These are phyloP conservation scores for Epichloe sp. DNA, from an alignment of 2,329 filamentous ascomycete genomes.

Conservation along the genomic window DNA sequence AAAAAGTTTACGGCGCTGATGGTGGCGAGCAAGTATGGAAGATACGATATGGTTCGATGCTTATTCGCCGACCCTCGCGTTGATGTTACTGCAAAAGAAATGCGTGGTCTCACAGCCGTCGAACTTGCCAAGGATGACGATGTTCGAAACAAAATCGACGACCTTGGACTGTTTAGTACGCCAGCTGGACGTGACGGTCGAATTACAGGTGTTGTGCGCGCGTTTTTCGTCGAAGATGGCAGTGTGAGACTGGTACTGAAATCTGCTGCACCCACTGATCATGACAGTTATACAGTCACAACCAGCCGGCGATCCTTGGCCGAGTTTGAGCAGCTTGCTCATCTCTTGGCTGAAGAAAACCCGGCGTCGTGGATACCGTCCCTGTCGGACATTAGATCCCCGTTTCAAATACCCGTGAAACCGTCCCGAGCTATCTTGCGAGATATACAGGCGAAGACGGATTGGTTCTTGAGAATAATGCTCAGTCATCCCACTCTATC, in stretches of 20 bases:
- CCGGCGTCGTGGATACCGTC: slow-evolving; percentile 90
- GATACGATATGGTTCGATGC: slow-evolving; percentile 81
- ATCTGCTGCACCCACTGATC: slow-evolving; percentile 73
- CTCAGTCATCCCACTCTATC: slow-evolving; percentile 83
- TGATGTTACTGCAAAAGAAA: slow-evolving; percentile 70
- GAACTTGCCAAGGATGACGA: slow-evolving; percentile 97
- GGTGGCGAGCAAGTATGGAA: slow-evolving; percentile 96
- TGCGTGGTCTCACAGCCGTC: slow-evolving; percentile 81
- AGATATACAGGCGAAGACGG: slow-evolving; percentile 74
- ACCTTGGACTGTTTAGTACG: slow-evolving; percentile 72
- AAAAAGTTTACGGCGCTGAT: slow-evolving; percentile 91
- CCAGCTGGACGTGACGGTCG: slow-evolving; percentile 60
- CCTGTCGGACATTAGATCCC: slow-evolving; percentile 64
- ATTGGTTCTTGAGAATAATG: slow-evolving; percentile 78
- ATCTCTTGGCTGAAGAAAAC: slow-evolving; percentile 74
- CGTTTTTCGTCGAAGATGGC: slow-evolving; percentile 94
- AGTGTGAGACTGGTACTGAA: slow-evolving; percentile 89
- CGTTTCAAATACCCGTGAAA: slow-evolving; percentile 86
- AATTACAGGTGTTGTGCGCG: slow-evolving; percentile 84
- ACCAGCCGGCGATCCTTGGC: slow-evolving; percentile 77
- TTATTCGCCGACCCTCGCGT: slow-evolving; percentile 81
- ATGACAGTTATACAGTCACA: slow-evolving; percentile 80
- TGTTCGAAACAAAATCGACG: slow-evolving; percentile 90
- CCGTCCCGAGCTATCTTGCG: slow-evolving; percentile 77
- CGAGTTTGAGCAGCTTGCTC: slow-evolving; percentile 85